Evolutionary conservation across 352 stramenopile species (phyloP).

Genomic region (Globisporangium radiosum): DNA sequence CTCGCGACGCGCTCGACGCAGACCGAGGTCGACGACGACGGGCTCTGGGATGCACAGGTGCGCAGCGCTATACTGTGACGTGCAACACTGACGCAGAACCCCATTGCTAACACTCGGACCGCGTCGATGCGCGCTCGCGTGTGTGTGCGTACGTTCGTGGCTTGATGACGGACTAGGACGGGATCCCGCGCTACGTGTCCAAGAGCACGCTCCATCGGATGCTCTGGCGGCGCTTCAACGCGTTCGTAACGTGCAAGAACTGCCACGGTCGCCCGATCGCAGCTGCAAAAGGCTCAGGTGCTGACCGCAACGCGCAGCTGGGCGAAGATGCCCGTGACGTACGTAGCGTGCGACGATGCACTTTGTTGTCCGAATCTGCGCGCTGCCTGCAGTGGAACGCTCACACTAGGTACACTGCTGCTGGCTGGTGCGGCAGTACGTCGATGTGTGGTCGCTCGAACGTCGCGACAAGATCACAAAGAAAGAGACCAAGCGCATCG

Average conservation of each 20-base stretch:
- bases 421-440: conserved; percentile 29
- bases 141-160: background rate
- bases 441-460: conserved; percentile 55
- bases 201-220: conserved; percentile 35
- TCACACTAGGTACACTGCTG: background rate
- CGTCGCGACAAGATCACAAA: conserved; percentile 37
- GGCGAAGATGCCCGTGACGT: conserved; percentile 19
- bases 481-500: conserved; percentile 28
- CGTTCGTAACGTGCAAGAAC: conserved; percentile 64
- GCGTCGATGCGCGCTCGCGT: background rate
- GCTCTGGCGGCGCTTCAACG: conserved; percentile 65
- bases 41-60: conserved; percentile 62
- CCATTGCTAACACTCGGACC: background rate
- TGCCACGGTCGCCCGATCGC: conserved; percentile 45
- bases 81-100: too few relatives aligned
- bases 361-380: background rate
- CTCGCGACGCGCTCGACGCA: conserved; percentile 27
- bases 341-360: background rate
- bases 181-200: conserved; percentile 52
- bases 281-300: conserved; percentile 6
- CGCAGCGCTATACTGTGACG: too few relatives aligned
- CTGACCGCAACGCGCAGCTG: background rate
- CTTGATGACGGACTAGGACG: conserved; percentile 24
- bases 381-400: background rate
- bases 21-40: conserved; percentile 66